Base-by-base conservation (phyloP, 2,329 filamentous ascomycete genomes). In the Byssochlamys sp. region DNA sequence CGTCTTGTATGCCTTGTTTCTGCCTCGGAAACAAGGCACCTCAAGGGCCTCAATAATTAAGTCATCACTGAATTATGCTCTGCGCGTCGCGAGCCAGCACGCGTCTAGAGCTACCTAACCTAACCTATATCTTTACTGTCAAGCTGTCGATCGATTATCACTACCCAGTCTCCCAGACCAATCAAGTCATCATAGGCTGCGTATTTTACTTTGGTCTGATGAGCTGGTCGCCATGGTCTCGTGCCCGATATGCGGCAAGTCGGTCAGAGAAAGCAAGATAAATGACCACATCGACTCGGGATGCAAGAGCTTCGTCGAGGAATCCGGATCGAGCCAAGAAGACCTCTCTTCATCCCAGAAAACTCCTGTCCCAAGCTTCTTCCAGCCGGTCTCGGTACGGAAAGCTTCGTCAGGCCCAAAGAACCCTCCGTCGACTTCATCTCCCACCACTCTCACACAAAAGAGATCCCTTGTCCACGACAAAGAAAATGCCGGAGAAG, bases 261-360 rank as follows among this genome's bases (percentile, higher is more conserved):
- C 79, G 57, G 89, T 94, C 66, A 86, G 83, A 62, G 76, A 86
- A 63, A 77, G 78, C 67, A 83, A 87, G 63, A 97, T 97, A 78
- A 97, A 97, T 75, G 81, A 81, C 64, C 92, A 97, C 73, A 84
- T 97, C 69, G 94, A 97, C 75, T 92, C 90, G 29, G 83, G 82
- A 62, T 97, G 92, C 76, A 73, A 82, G 59, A 80, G 78, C 35
- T 86, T 86, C 69, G 71, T 94, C 61, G 76, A 87, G 58, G 70
- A 76, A 19, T 62, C 73, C 2, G 63, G 73, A 69, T 66, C 71
- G 59, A 67, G 67, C 57, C 82, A 85, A 59, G 68, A 77, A 64
- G 67, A 72, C 31, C 62, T 69, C 56, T 65, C 61, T 60, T 56
- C 67, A 54, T 66, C 70, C 10, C 71, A 72, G 26, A 77, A 73